These are phyloP conservation scores for Talaromyces ruber DNA, from an alignment of 495 filamentous ascomycete genomes.

Conservation along the genomic window DNA sequence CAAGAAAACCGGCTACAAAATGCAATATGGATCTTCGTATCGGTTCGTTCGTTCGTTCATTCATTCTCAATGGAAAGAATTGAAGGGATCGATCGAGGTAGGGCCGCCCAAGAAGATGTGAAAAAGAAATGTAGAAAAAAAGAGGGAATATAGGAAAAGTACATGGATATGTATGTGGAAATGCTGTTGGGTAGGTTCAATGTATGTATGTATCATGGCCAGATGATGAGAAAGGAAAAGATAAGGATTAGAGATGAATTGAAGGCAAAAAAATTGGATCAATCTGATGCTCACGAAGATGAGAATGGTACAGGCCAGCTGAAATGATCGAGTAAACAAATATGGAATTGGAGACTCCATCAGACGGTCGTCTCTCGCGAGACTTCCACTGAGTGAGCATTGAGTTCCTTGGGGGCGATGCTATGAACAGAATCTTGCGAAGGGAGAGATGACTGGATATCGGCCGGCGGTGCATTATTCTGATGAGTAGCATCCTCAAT, in stretches of 20 bases:
- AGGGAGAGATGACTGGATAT: neutral
- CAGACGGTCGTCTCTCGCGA: neutral
- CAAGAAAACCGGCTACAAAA: neutral
- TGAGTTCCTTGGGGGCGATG: constrained; percentile 3
- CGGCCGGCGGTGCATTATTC: neutral
- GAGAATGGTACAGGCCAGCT: neutral
- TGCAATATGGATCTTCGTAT: neutral
- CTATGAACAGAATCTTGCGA: neutral
- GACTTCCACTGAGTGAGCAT: constrained; percentile 2
- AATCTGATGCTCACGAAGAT: neutral
- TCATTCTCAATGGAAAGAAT: neutral
- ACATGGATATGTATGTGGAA: neutral
- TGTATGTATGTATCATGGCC: neutral
- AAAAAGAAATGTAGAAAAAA: neutral
- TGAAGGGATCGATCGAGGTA: neutral
- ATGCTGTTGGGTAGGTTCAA: neutral
- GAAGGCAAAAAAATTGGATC: neutral
- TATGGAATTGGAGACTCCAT: neutral
- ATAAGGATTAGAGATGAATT: neutral
- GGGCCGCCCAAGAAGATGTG: neutral
- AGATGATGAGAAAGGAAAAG: neutral
- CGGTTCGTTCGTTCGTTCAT: neutral
- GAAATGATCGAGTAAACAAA: neutral
- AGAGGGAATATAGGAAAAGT: neutral
- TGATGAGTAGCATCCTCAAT: neutral